These are phyloP conservation scores for Coniochaeta sp. DNA, from an alignment of 2,329 filamentous ascomycete species.

Conservation along the genomic window DNA sequence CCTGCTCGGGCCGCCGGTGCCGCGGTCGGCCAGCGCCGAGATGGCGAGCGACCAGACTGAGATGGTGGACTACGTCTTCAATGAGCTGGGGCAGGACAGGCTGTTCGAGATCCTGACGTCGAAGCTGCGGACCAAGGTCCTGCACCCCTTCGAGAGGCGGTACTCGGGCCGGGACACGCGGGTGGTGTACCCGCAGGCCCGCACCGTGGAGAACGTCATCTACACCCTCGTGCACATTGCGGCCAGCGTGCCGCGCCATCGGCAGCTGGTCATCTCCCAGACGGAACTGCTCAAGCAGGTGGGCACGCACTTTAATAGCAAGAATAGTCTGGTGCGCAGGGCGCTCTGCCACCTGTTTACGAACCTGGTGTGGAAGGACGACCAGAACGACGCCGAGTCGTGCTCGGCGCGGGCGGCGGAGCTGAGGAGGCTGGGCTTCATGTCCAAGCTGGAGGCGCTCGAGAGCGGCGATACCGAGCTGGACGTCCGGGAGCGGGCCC, in stretches of 20 bases:
- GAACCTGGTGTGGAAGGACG: conserved; percentile 80
- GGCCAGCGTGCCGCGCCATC: conserved; percentile 70
- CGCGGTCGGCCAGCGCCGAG: conserved; percentile 29
- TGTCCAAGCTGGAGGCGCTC: conserved; percentile 56
- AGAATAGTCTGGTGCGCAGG: conserved; percentile 65
- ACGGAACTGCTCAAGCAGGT: conserved; percentile 67
- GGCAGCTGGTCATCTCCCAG: conserved; percentile 71
- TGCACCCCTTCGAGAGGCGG: conserved; percentile 45
- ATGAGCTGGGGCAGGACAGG: conserved; percentile 64
- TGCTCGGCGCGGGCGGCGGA: conserved; percentile 61
- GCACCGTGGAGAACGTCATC: conserved; percentile 71
- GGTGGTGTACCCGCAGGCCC: conserved; percentile 50
- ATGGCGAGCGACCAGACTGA: conserved; percentile 45
- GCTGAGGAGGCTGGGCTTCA: conserved; percentile 65
- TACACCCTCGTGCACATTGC: conserved; percentile 85
- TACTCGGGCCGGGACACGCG: conserved; percentile 23
- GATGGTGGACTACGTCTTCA: conserved; percentile 83
- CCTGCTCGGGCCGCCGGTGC: conserved; percentile 60
- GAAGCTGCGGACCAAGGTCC: conserved; percentile 61
- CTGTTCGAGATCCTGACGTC: conserved; percentile 75
- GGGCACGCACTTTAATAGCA: conserved; percentile 65
- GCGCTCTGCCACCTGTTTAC: conserved; percentile 77
- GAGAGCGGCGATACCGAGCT: conserved; percentile 63
- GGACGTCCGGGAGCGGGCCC: conserved; percentile 78
- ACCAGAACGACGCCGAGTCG: conserved; percentile 56